Conservation (phyloP, 352 stramenopile genomes). For the Globisporangium carolinianum region DNA sequence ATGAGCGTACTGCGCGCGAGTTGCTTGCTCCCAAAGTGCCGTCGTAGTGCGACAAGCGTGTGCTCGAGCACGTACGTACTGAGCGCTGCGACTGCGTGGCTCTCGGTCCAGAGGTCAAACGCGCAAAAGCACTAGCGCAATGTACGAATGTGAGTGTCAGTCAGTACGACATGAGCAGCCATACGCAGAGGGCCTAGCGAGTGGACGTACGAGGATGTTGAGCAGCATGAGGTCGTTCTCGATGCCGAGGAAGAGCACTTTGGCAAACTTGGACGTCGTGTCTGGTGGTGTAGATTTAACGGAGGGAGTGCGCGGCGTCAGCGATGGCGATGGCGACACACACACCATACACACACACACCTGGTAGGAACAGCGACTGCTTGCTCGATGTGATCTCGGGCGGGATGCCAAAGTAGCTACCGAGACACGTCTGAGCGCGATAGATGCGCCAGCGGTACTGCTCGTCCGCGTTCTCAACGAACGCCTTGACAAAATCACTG, state of each 20-base stretch:
- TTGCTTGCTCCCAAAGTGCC: slow-evolving; percentile 34
- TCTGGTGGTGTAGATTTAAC: slow-evolving; percentile 19
- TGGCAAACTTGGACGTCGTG: slow-evolving; percentile 37
- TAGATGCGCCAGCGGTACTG: slow-evolving; percentile 74
- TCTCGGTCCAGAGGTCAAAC: slow-evolving; percentile 61
- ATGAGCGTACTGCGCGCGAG: slow-evolving; percentile 53
- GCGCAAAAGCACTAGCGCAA: slow-evolving; percentile 50
- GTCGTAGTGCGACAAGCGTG: slow-evolving; percentile 26
- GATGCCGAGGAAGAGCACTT: slow-evolving; percentile 64
- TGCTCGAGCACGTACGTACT: slow-evolving; percentile 53
- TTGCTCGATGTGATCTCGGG: slow-evolving; percentile 65
- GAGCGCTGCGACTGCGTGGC: slow-evolving; percentile 54
- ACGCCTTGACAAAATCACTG: slow-evolving; percentile 75
- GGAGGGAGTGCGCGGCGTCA: neutral
- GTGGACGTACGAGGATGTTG: slow-evolving; percentile 64
- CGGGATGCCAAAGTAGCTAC: slow-evolving; percentile 58
- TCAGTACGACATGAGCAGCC: too few relatives aligned
- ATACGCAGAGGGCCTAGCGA: too few relatives aligned
- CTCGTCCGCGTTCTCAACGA: slow-evolving; percentile 80
- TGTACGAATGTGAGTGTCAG: neutral
- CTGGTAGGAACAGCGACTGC: slow-evolving; percentile 59
- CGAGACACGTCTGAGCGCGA: slow-evolving; percentile 67
- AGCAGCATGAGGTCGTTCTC: slow-evolving; percentile 87
- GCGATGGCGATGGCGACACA: neutral
- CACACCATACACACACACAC: slow-evolving; percentile 13